Evolutionary conservation across 2,329 filamentous ascomycete genomes (phyloP), one percentile per base, ranked within the genome.

Genomic region (Aspergillus sp.): DNA sequence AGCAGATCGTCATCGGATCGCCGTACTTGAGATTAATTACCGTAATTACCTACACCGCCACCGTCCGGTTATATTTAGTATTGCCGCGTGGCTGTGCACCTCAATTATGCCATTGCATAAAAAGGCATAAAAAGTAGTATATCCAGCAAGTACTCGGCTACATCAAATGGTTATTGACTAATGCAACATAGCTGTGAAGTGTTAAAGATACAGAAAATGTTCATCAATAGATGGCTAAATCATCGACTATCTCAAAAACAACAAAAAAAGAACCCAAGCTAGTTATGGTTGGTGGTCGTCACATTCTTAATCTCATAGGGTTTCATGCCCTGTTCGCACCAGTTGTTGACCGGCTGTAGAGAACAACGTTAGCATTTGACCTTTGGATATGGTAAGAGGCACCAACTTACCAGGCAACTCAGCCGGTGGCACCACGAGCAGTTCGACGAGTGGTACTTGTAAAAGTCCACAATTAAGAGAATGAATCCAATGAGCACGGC

Each of bases 401-500:
- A 49, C 51, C 59, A 16, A 88, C 91, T 85, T 81, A 95, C 91
- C 78, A 99, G 78, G 73, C 95, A 99, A 74, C 90, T 96, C 68
- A 99, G 78, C 71, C 96, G 95, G 80, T 96, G 95, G 82, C 95
- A 99, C 95, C 95, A 99, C 11, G 78, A 82, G 75, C 95, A 99
- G 31, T 84, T 87, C 52, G 87, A 86, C 42, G 71, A 68, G 60
- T 85, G 84, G 74, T 89, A 88, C 63, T 85, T 85, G 78, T 98
- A 98, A 74, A 99, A 99, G 78, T 97, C 95, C 73, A 92, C 87
- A 61, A 98, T 76, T 55, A 99, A 81, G 49, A 97, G 79, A 62
- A 96, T 90, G 73, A 98, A 97, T 1, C 89, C 89, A 46, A 96
- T 84, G 39, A 96, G 81, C 36, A 93, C 90, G n/a, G 87, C 84